A percentile compares a stretch with the other conserved stretches of the same genome.
These are phyloP conservation scores for Zygosaccharomyces kombuchaensis DNA, from an alignment of 805 yeast species.

Conservation along the genomic window DNA sequence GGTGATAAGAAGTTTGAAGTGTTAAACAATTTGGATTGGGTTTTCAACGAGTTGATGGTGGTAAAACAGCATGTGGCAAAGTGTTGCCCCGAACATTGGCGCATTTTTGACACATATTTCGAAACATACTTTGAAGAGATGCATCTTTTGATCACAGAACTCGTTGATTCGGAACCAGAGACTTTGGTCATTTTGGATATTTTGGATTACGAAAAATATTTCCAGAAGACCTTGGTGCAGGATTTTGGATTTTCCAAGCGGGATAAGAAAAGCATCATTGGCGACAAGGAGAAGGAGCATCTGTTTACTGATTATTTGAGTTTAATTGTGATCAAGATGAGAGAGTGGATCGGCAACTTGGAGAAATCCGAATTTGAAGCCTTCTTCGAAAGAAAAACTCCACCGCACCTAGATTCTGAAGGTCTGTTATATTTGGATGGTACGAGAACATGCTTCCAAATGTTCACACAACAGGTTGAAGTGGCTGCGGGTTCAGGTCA, in stretches of 20 bases:
- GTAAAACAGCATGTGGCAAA: slow-evolving; percentile 55
- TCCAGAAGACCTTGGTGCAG: slow-evolving; percentile 48
- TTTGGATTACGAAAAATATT: slow-evolving; percentile 72
- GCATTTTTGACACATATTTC: slow-evolving; percentile 56
- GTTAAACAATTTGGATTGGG: slow-evolving; percentile 72
- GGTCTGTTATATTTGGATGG: slow-evolving; percentile 66
- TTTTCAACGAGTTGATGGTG: slow-evolving; percentile 70
- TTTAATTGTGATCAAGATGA: slow-evolving; percentile 66
- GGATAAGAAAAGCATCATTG: slow-evolving; percentile 51
- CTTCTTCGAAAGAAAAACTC: slow-evolving; percentile 59
- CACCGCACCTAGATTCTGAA: slow-evolving; percentile 72
- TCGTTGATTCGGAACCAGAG: slow-evolving; percentile 71
- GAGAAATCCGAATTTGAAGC: slow-evolving; percentile 60
- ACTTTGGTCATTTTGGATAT: slow-evolving; percentile 69
- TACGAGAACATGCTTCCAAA: slow-evolving; percentile 70
- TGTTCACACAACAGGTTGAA: slow-evolving; percentile 85
- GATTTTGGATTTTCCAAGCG: slow-evolving; percentile 48
- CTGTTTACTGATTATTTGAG: slow-evolving; percentile 75
- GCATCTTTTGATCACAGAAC: slow-evolving; percentile 56
- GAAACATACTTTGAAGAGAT: slow-evolving; percentile 63
- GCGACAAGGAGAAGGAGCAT: slow-evolving; percentile 66
- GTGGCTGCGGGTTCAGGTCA: slow-evolving; percentile 83
- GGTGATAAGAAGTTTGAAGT: slow-evolving; percentile 49
- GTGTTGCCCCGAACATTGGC: slow-evolving; percentile 73
- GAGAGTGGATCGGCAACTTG: slow-evolving; percentile 77